phyloP scores from a whole-genome alignment of 768 basidiomycete species.

The Russula sp. region DNA sequence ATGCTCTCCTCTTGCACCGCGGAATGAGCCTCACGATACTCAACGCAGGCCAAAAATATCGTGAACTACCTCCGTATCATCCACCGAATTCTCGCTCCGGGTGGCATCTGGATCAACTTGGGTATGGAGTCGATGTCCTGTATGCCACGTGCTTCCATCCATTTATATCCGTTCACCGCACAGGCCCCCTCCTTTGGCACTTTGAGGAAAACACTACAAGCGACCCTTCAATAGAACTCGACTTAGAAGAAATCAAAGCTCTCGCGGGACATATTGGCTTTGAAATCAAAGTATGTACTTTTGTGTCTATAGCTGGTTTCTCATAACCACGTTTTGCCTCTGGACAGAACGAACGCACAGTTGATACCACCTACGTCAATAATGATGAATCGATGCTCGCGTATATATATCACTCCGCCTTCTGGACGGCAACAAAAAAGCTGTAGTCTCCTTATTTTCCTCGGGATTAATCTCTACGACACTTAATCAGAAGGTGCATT shows the following conservation, averaged over 20 bases:
- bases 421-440: conserved; percentile 68
- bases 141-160: background rate
- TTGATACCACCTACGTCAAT: conserved; percentile 82
- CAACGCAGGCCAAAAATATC: conserved; percentile 75
- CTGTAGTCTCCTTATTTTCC: background rate
- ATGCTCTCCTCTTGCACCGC: conserved; percentile 19
- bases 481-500: background rate
- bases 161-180: background rate
- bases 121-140: conserved; percentile 34
- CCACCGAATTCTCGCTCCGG: conserved; percentile 71
- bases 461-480: background rate
- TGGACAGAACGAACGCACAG: conserved; percentile 65
- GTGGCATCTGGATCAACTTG: conserved; percentile 89
- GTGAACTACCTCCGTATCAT: conserved; percentile 87
- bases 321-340: conserved; percentile 1
- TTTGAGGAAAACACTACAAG: conserved; percentile 82
- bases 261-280: conserved; percentile 74
- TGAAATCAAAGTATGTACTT: conserved; percentile 56
- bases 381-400: conserved; percentile 75
- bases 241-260: conserved; percentile 79
- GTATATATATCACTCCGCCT: conserved; percentile 77
- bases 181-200: conserved; percentile 92
- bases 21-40: background rate
- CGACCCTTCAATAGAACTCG: conserved; percentile 81
- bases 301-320: background rate